Evolutionary conservation across 2,329 filamentous ascomycete genomes (phyloP).

Genomic region (Colletotrichum karsti): DNA sequence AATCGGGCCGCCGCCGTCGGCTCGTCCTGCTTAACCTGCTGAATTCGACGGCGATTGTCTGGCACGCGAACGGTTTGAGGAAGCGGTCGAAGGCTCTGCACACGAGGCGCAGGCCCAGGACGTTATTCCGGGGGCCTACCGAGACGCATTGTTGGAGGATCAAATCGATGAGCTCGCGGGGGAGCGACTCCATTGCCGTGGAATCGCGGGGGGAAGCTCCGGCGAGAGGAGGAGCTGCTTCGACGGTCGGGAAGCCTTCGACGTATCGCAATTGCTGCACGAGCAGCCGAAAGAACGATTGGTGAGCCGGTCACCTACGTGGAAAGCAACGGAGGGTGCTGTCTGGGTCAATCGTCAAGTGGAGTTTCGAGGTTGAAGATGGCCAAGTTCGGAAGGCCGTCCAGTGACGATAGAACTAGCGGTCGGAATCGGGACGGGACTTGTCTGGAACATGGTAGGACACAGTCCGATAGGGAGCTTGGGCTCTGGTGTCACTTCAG

Average conservation of each 20-base stretch:
- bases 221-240: background rate
- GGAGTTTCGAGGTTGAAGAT: background rate
- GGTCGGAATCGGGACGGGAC: slow-evolving; percentile 15
- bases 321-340: background rate
- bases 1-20: slow-evolving; percentile 40
- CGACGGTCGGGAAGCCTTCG: background rate
- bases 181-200: slow-evolving; percentile 53
- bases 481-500: slow-evolving; percentile 12
- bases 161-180: slow-evolving; percentile 55
- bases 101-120: slow-evolving; percentile 56
- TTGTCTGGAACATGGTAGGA: background rate
- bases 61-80: slow-evolving; percentile 54
- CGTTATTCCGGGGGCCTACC: slow-evolving; percentile 51
- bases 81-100: slow-evolving; percentile 57
- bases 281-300: background rate
- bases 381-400: background rate
- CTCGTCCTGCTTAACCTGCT: slow-evolving; percentile 52
- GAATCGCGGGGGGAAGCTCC: slow-evolving; percentile 1
- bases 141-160: slow-evolving; percentile 54
- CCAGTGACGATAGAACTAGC: background rate
- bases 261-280: background rate
- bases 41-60: slow-evolving; percentile 59
- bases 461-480: slow-evolving; percentile 10
- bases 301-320: background rate
- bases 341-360: background rate